A percentile compares a stretch with the other conserved stretches of the same genome.
Conservation (phyloP, 768 basidiomycete genomes). For the Tricholoma flavovirens region DNA sequence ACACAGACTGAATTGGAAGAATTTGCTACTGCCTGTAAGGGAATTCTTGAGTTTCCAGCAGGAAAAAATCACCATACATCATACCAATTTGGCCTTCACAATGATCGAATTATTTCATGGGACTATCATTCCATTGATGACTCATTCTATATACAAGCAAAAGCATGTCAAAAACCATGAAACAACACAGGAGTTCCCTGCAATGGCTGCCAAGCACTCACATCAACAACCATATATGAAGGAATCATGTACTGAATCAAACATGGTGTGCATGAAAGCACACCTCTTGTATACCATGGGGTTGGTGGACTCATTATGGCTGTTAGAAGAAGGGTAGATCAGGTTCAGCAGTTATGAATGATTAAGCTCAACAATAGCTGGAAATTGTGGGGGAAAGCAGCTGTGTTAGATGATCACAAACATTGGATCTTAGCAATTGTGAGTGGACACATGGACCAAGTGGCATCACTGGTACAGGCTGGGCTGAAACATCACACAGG, state of each 20-base stretch:
- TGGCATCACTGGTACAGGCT: constrained; percentile 5
- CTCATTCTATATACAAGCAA: too few relatives aligned
- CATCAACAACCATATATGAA: too few relatives aligned
- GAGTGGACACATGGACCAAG: constrained; percentile 7
- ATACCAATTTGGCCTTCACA: background rate
- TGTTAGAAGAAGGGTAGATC: background rate
- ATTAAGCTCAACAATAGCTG: constrained; percentile 4
- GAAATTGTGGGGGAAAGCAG: background rate
- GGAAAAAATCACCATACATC: background rate
- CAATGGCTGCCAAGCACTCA: too few relatives aligned
- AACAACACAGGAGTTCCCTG: too few relatives aligned
- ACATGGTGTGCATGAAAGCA: too few relatives aligned
- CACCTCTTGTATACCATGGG: too few relatives aligned
- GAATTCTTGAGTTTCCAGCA: background rate
- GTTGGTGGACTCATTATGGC: too few relatives aligned
- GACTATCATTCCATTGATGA: background rate
- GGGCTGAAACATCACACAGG: constrained; percentile 6
- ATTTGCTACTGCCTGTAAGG: background rate
- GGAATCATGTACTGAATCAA: too few relatives aligned
- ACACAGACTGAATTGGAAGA: too few relatives aligned
- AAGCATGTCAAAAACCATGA: too few relatives aligned
- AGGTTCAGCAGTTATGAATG: constrained; percentile 1
- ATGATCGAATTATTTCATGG: background rate
- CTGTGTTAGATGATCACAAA: constrained; percentile 10
- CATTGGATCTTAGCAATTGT: constrained; percentile 11